Conservation (phyloP, 1,139 yeast species). For the Taphrina communis region DNA sequence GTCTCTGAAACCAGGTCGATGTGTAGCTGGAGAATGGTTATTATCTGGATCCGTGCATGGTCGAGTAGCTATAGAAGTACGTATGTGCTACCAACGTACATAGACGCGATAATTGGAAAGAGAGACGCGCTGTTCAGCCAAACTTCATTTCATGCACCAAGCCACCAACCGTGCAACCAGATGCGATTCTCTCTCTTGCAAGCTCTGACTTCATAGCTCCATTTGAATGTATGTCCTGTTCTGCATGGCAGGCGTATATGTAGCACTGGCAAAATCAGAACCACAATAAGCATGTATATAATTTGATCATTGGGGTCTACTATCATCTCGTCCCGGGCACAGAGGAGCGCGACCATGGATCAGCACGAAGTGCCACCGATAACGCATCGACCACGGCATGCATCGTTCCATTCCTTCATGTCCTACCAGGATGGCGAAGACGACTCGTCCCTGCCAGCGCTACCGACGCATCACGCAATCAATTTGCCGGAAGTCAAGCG, state of each 20-base stretch:
- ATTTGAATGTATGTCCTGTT: no score
- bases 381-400: conserved; percentile 5
- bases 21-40: background rate
- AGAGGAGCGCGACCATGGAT: background rate
- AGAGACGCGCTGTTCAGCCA: conserved; percentile 8
- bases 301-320: no score
- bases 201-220: no score
- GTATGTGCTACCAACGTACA: background rate
- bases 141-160: background rate
- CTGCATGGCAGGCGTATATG: no score
- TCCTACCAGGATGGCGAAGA: conserved; percentile 12
- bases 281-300: no score
- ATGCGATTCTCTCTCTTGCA: background rate
- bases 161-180: conserved; percentile 10
- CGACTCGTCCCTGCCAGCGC: background rate
- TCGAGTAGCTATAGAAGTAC: background rate
- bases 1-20: background rate
- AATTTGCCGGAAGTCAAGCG: conserved; percentile 49
- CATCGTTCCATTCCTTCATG: conserved; percentile 11
- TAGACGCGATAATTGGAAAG: background rate
- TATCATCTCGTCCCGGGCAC: no score
- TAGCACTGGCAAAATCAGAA: background rate
- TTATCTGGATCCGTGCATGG: background rate
- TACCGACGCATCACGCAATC: conserved; percentile 3
- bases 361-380: conserved; percentile 17